phyloP scores from a whole-genome alignment of 306 rosid genomes.

The Malus domestica region DNA sequence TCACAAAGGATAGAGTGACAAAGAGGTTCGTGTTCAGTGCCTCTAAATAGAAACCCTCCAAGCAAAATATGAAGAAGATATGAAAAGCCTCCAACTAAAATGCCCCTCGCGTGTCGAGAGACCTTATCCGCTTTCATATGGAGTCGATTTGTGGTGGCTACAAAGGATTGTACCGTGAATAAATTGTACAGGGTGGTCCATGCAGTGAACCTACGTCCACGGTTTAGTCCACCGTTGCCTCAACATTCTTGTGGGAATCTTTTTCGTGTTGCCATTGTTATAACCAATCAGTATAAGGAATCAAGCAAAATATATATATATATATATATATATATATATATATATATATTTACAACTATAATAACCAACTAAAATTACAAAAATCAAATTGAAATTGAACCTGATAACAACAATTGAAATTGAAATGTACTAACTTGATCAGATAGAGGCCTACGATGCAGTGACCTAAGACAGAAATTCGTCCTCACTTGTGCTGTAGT shows the following conservation, averaged over 20 bases:
- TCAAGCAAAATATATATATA: no score
- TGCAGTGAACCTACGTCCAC: constrained; percentile 7
- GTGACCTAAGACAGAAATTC: no score
- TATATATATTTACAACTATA: no score
- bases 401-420: no score
- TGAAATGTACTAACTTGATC: no score
- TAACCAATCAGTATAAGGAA: no score
- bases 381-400: no score
- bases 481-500: no score
- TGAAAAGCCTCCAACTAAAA: background rate
- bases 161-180: background rate
- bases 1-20: constrained; percentile 22
- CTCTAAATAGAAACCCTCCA: constrained; percentile 27
- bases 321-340: no score
- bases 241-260: constrained; percentile 7
- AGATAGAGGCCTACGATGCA: no score
- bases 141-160: constrained; percentile 36
- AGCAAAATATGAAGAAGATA: constrained; percentile 7
- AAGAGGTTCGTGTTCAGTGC: constrained; percentile 38
- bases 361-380: no score
- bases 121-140: constrained; percentile 46
- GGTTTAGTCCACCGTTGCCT: background rate
- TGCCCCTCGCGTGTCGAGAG: constrained; percentile 44
- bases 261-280: background rate
- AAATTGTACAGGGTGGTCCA: background rate